phyloP scores from a whole-genome alignment of 2,329 filamentous ascomycete genomes.

The Madurella mycetomatis region DNA sequence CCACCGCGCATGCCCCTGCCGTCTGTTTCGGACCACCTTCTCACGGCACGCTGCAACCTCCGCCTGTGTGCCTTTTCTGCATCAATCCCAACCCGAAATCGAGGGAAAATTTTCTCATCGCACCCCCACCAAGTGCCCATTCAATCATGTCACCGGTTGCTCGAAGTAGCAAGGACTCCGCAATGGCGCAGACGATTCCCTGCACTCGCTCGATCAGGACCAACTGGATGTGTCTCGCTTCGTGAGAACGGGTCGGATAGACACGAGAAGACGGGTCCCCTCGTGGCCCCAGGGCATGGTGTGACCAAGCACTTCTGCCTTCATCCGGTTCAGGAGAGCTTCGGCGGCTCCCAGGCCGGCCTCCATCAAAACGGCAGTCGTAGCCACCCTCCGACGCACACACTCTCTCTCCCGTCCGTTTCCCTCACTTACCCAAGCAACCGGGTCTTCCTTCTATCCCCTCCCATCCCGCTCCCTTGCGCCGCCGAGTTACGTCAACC shows the following conservation, averaged over 20 bases:
- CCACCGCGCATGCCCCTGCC: not conserved
- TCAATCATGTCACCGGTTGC: conserved; percentile 20
- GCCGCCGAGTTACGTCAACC: not conserved
- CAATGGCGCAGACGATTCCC: conserved; percentile 11
- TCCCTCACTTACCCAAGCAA: not conserved
- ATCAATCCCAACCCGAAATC: conserved; percentile 4
- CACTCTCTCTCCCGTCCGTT: not conserved
- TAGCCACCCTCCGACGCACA: not conserved
- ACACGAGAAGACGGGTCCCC: not conserved
- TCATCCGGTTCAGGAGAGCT: not conserved
- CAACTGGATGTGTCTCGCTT: not conserved
- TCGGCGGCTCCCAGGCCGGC: not conserved
- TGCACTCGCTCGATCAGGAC: conserved; percentile 8
- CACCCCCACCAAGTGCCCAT: conserved; percentile 13
- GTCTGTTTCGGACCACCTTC: not conserved
- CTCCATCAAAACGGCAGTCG: conserved; percentile 6
- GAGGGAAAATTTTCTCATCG: conserved; percentile 18
- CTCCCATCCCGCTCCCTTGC: not conserved
- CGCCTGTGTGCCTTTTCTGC: not conserved
- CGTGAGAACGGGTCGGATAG: not conserved
- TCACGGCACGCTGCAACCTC: not conserved
- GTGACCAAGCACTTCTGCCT: not conserved
- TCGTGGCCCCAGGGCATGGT: not conserved
- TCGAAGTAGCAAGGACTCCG: conserved; percentile 18
- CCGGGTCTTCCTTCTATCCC: not conserved